Base-by-base conservation (phyloP, 1,284 basidiomycete genomes). In the Microbotryum scabiosae region DNA sequence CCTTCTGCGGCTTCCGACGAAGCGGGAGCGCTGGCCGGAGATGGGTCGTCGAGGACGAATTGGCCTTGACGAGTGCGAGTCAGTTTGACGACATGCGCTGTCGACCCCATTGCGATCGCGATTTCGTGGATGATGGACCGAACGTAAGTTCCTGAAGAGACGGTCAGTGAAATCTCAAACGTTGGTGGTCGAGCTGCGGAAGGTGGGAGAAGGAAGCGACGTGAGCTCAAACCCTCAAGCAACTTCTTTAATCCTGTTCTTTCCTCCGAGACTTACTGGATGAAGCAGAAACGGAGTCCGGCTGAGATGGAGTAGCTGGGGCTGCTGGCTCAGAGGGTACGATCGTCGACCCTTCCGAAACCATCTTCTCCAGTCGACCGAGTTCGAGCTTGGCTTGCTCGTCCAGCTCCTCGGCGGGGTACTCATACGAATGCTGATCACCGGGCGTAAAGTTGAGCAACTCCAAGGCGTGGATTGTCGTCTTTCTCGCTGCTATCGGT, bases 141-240 rank as follows among this genome's bases (percentile, higher is more conserved):
- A 51, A 97, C 91, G 71, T 97, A 97, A n/a, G 92, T 97, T 26
- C 92, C 92, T n/a, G 87, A 87, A 20, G 89, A 90, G 9, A 96
- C 93, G 60, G 81, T 87, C 90, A 97, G 93, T 59, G 82, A 82
- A 63, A 97, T 78, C 12, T 86, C 85, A 74, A 97, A 94, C n/a
- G 85, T 85, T 0, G 85, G 81, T 1, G 91, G 88, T 18, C 58
- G 60, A 14, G 53, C 58, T 51, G 43, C 20, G 68, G 47, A 71
- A 56, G 16, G 52, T 41, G 53, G 70, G 5, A 30, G 1, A 10
- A 1, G 9, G n/a, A 20, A 21, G 49, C 54, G 36, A 41, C 4
- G 12, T 41, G 36, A 41, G 36, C 36, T 41, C 36, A 41, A 41
- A 12, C 14, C 16, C 36, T 41, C 36, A 18, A 41, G 36, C 36